Evolutionary conservation across 148 eudicot genomes (phyloP).

Genomic region (Dianthus caryophyllus): DNA sequence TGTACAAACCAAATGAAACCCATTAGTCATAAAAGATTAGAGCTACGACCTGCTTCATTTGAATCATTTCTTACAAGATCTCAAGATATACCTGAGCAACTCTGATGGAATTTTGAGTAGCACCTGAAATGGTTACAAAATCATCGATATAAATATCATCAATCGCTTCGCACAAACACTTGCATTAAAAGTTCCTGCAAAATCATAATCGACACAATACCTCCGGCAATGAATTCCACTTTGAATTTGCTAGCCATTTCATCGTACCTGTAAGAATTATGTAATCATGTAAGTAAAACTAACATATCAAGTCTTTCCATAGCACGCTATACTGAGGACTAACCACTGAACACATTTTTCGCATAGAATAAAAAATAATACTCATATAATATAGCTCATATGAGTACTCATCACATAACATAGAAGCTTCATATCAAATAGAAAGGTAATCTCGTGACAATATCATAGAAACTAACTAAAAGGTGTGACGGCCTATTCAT

Average conservation of each 20-base stretch:
- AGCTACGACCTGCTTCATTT: not conserved
- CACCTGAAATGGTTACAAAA: constrained; percentile 46
- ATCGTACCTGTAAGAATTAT: constrained; percentile 52
- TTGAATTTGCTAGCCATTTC: constrained; percentile 73
- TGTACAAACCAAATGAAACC: constrained; percentile 26
- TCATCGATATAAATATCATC: not conserved
- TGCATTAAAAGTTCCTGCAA: not conserved
- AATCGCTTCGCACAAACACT: not conserved
- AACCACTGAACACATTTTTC: not conserved
- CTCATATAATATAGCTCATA: too few relatives aligned
- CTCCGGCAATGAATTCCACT: constrained; percentile 98
- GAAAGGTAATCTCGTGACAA: too few relatives aligned
- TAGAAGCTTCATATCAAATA: not conserved
- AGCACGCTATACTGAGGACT: not conserved
- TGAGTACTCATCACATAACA: too few relatives aligned
- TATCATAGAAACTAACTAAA: too few relatives aligned
- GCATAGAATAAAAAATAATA: not conserved
- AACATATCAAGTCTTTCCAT: not conserved
- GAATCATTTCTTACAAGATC: not conserved
- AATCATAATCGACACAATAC: constrained; percentile 27
- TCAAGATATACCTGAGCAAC: constrained; percentile 69
- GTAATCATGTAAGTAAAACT: not conserved
- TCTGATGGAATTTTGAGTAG: constrained; percentile 93
- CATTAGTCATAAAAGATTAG: not conserved
- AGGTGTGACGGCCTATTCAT: too few relatives aligned